Conservation (phyloP, 129 eudicot genomes). For the Centaurea solstitialis region DNA sequence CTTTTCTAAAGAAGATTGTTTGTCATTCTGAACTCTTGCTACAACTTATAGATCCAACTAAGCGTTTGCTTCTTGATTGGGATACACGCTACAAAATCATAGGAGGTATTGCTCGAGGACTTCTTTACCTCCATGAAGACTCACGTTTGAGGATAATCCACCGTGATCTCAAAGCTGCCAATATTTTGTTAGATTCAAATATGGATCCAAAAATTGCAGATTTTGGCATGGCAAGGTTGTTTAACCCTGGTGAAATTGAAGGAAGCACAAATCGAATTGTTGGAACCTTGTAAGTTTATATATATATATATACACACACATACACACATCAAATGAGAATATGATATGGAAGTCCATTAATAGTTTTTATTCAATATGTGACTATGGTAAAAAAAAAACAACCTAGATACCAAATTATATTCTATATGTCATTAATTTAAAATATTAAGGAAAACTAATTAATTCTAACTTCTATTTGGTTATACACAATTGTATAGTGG, state of each 20-base stretch:
- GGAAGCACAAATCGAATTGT: neutral
- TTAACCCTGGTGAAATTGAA: constrained; percentile 4
- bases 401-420: no score
- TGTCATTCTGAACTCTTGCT: neutral
- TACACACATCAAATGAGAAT: no score
- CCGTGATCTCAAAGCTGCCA: constrained; percentile 38
- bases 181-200: constrained; percentile 26
- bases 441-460: no score
- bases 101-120: constrained; percentile 32
- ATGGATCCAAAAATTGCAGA: constrained; percentile 51
- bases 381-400: no score
- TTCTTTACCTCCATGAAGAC: constrained; percentile 37
- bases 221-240: constrained; percentile 42
- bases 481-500: no score
- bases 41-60: neutral
- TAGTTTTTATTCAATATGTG: no score
- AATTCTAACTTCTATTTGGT: no score
- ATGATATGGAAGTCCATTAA: no score
- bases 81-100: constrained; percentile 16
- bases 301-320: no score
- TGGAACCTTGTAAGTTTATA: neutral
- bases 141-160: constrained; percentile 33
- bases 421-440: no score
- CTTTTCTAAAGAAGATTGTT: no score
- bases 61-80: constrained; percentile 7